A percentile compares a stretch with the other conserved stretches of the same genome.
These are phyloP conservation scores for Ophiocordyceps camponoti-leonardi DNA, from an alignment of 2,329 filamentous ascomycete genomes.

Conservation along the genomic window DNA sequence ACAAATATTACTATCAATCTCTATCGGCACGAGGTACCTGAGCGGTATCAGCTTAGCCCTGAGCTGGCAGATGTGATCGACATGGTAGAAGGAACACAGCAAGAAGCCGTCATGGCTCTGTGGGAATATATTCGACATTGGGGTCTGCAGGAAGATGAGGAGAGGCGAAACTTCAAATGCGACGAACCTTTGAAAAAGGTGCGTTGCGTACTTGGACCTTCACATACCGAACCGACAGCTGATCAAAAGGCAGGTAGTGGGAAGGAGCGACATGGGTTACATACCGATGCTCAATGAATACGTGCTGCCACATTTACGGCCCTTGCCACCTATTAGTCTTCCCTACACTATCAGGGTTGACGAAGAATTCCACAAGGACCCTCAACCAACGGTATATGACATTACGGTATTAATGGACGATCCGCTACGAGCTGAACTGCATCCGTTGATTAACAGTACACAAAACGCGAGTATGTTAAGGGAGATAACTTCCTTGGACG, in stretches of 20 bases:
- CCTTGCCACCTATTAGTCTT: constrained; percentile 67
- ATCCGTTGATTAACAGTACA: constrained; percentile 49
- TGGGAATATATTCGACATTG: constrained; percentile 89
- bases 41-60: constrained; percentile 65
- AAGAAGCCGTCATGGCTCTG: constrained; percentile 75
- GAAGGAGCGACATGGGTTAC: constrained; percentile 56
- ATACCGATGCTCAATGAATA: constrained; percentile 77
- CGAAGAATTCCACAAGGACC: constrained; percentile 57
- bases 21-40: constrained; percentile 66
- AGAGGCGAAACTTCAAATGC: constrained; percentile 82
- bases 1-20: constrained; percentile 82
- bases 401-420: constrained; percentile 73
- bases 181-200: constrained; percentile 69
- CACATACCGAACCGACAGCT: not conserved
- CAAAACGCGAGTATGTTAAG: constrained; percentile 56
- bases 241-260: constrained; percentile 42
- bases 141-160: constrained; percentile 82
- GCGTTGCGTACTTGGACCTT: constrained; percentile 10
- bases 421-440: constrained; percentile 52
- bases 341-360: constrained; percentile 91
- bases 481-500: constrained; percentile 62
- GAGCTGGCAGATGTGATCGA: constrained; percentile 73
- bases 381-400: constrained; percentile 75
- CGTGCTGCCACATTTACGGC: constrained; percentile 59
- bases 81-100: constrained; percentile 69